These are phyloP conservation scores for Cercospora sp. DNA, from an alignment of 2,329 filamentous ascomycete species.

Conservation along the genomic window DNA sequence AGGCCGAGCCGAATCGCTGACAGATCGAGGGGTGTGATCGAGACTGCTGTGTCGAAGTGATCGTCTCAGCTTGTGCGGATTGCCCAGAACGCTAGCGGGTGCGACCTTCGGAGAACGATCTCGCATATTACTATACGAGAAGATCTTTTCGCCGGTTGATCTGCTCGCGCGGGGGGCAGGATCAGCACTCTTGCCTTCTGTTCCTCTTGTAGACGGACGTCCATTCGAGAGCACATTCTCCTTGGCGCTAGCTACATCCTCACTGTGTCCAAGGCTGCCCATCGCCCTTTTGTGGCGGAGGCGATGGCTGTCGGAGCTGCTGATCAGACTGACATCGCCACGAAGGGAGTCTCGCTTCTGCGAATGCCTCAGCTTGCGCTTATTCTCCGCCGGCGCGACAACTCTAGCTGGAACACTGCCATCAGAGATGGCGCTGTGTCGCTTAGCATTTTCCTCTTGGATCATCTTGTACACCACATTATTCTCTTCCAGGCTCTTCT, in stretches of 20 bases:
- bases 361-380: slow-evolving; percentile 30
- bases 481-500: slow-evolving; percentile 27
- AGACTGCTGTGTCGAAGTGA: slow-evolving; percentile 22
- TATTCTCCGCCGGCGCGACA: slow-evolving; percentile 19
- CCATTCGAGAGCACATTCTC: not conserved
- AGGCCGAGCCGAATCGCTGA: slow-evolving; percentile 13
- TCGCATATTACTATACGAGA: slow-evolving; percentile 19
- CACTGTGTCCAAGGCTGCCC: slow-evolving; percentile 18
- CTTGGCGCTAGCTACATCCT: slow-evolving; percentile 3
- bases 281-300: slow-evolving; percentile 25
- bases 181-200: not conserved
- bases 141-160: slow-evolving; percentile 18
- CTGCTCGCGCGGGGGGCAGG: slow-evolving; percentile 10
- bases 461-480: slow-evolving; percentile 29
- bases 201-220: slow-evolving; percentile 2
- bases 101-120: slow-evolving; percentile 14
- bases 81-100: slow-evolving; percentile 18
- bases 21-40: slow-evolving; percentile 17
- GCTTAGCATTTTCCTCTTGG: slow-evolving; percentile 35
- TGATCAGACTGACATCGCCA: slow-evolving; percentile 25
- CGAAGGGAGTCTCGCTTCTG: slow-evolving; percentile 31
- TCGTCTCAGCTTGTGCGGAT: slow-evolving; percentile 22
- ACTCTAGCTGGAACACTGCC: slow-evolving; percentile 27
- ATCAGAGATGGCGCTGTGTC: slow-evolving; percentile 32
- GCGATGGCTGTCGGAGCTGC: slow-evolving; percentile 24